phyloP scores from a whole-genome alignment of 768 basidiomycete species.

The Psilocybe sp. region DNA sequence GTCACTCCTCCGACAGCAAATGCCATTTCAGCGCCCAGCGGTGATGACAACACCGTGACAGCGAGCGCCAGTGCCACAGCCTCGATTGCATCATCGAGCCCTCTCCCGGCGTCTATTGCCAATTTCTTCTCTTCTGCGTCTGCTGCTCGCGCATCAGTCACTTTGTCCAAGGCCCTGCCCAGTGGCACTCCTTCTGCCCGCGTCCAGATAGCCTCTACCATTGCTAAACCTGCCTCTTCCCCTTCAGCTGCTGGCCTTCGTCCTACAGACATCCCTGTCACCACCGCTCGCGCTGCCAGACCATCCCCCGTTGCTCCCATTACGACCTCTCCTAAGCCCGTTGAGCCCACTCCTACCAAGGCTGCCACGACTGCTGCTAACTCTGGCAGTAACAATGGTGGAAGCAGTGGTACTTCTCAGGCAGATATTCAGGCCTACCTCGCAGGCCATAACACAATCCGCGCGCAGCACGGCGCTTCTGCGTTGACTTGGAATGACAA shows the following conservation, averaged over 20 bases:
- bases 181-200: too few species aligned
- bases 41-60: slow-evolving; percentile 14
- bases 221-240: neutral
- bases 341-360: neutral
- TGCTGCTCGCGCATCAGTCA: neutral
- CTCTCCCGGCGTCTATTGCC: slow-evolving; percentile 10
- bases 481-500: slow-evolving; percentile 62
- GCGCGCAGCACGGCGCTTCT: slow-evolving; percentile 61
- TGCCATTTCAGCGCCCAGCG: slow-evolving; percentile 13
- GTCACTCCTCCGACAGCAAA: slow-evolving; percentile 18
- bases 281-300: slow-evolving; percentile 1
- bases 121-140: slow-evolving; percentile 9
- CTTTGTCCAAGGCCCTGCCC: too few species aligned
- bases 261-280: neutral
- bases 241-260: slow-evolving; percentile 2
- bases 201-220: neutral
- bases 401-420: slow-evolving; percentile 23
- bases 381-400: slow-evolving; percentile 10
- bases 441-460: slow-evolving; percentile 57
- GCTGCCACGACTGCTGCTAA: slow-evolving; percentile 8
- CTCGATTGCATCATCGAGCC: slow-evolving; percentile 7
- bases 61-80: slow-evolving; percentile 12
- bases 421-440: slow-evolving; percentile 55
- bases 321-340: neutral
- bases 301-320: neutral